Evolutionary conservation across 225 moss, liverwort and hornwort species (phyloP).

Genomic region (Lunularia cruciata): DNA sequence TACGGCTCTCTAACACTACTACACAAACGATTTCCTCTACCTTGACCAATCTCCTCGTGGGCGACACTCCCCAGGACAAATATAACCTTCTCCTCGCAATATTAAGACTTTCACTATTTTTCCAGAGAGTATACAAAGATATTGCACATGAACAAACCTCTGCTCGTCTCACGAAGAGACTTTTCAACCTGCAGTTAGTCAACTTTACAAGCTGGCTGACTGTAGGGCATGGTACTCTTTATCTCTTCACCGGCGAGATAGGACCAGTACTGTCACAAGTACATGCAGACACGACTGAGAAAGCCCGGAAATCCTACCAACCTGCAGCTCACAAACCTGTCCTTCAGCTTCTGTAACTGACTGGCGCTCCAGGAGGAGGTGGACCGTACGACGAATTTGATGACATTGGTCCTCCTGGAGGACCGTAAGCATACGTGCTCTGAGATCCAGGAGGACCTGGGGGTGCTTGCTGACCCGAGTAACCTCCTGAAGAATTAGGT

Average conservation of each 20-base stretch:
- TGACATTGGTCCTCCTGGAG: constrained; percentile 47
- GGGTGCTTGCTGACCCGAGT: constrained; percentile 39
- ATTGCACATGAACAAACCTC: constrained; percentile 13
- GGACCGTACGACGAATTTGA: constrained; percentile 47
- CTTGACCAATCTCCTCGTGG: neutral
- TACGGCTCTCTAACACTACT: neutral
- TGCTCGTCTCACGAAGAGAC: neutral
- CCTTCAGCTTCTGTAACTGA: constrained; percentile 48
- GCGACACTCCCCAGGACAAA: neutral
- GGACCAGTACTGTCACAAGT: constrained; percentile 34
- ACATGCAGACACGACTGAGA: constrained; percentile 40
- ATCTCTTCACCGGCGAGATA: constrained; percentile 27
- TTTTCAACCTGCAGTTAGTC: constrained; percentile 28
- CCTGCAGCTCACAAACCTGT: constrained; percentile 48
- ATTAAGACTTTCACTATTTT: neutral
- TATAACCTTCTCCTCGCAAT: neutral
- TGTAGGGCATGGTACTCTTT: constrained; percentile 13
- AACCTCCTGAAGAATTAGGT: constrained; percentile 30
- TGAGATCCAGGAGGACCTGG: constrained; percentile 48
- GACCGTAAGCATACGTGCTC: constrained; percentile 46
- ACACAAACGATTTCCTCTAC: too few species aligned
- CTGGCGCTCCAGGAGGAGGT: constrained; percentile 52
- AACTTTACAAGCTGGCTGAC: constrained; percentile 25
- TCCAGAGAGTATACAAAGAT: constrained; percentile 22
- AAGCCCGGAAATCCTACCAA: constrained; percentile 35